phyloP scores from a whole-genome alignment of 2,329 filamentous ascomycete species.

The Epichloe uncinata region DNA sequence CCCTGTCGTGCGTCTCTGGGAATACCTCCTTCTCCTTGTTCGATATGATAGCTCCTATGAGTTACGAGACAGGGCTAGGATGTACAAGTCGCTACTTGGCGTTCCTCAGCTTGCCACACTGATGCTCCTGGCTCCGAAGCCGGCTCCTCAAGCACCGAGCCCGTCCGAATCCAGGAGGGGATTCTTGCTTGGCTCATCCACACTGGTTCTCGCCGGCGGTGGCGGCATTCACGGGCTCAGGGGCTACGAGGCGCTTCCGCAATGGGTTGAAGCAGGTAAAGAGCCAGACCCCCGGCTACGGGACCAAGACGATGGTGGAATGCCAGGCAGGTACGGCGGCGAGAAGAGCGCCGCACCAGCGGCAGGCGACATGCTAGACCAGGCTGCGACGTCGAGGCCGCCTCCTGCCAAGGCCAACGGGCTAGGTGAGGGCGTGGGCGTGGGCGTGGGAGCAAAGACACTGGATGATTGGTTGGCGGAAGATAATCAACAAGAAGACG shows the following conservation, averaged over 20 bases:
- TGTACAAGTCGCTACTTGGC: constrained; percentile 74
- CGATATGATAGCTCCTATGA: constrained; percentile 94
- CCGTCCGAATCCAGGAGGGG: constrained; percentile 73
- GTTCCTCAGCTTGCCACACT: constrained; percentile 80
- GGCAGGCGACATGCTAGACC: constrained; percentile 52
- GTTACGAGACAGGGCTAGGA: constrained; percentile 75
- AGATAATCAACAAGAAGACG: constrained; percentile 43
- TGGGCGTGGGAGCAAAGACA: constrained; percentile 50
- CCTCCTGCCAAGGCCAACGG: constrained; percentile 36
- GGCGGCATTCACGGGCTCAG: constrained; percentile 58
- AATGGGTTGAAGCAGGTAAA: constrained; percentile 68
- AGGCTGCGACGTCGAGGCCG: constrained; percentile 26
- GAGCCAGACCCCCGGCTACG: constrained; percentile 70
- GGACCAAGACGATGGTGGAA: constrained; percentile 34
- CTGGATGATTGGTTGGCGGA: constrained; percentile 89
- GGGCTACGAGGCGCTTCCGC: constrained; percentile 68
- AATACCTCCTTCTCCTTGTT: constrained; percentile 70
- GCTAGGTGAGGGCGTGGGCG: constrained; percentile 33
- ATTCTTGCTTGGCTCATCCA: constrained; percentile 70
- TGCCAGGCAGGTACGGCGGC: constrained; percentile 17
- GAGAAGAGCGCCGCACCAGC: constrained; percentile 30
- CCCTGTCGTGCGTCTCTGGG: constrained; percentile 65
- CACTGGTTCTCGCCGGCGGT: constrained; percentile 68
- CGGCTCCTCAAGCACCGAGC: constrained; percentile 78
- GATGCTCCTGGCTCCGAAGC: constrained; percentile 86